Percentiles rank a stretch among this genome's conserved stretches.
Conservation (phyloP, 768 basidiomycete species). For the Mycena crocata region DNA sequence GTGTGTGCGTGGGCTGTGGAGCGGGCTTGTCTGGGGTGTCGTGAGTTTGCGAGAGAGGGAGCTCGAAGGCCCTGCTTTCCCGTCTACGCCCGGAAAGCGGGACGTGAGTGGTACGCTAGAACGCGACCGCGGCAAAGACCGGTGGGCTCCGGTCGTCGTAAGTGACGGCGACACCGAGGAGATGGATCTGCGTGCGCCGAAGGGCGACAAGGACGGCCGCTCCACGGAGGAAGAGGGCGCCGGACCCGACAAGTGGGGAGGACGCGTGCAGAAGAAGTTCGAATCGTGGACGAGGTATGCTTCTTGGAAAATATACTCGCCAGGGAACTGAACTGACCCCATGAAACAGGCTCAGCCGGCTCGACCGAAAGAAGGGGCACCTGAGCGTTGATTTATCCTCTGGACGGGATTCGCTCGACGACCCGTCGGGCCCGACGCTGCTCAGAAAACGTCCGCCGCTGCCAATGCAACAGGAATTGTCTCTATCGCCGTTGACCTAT, state of each 20-base stretch:
- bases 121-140: conserved; percentile 33
- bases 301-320: not conserved
- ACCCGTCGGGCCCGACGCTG: not conserved
- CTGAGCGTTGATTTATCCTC: conserved; percentile 23
- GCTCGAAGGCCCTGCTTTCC: conserved; percentile 25
- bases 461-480: conserved; percentile 20
- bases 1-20: conserved; percentile 58
- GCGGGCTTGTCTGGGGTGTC: conserved; percentile 52
- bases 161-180: conserved; percentile 58
- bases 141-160: conserved; percentile 40
- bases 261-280: conserved; percentile 55
- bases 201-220: conserved; percentile 46
- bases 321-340: not conserved
- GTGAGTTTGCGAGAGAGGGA: conserved; percentile 54
- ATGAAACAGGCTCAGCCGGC: conserved; percentile 17
- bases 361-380: conserved; percentile 27
- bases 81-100: conserved; percentile 20
- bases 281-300: conserved; percentile 57
- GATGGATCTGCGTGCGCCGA: conserved; percentile 16
- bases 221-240: conserved; percentile 63
- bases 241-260: conserved; percentile 52
- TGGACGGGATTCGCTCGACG: conserved; percentile 30
- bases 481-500: conserved; percentile 16
- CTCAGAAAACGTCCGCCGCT: conserved; percentile 21
- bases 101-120: conserved; percentile 33